Base-by-base conservation (phyloP, 1,284 basidiomycete species). In the Fomitopsis palustris region DNA sequence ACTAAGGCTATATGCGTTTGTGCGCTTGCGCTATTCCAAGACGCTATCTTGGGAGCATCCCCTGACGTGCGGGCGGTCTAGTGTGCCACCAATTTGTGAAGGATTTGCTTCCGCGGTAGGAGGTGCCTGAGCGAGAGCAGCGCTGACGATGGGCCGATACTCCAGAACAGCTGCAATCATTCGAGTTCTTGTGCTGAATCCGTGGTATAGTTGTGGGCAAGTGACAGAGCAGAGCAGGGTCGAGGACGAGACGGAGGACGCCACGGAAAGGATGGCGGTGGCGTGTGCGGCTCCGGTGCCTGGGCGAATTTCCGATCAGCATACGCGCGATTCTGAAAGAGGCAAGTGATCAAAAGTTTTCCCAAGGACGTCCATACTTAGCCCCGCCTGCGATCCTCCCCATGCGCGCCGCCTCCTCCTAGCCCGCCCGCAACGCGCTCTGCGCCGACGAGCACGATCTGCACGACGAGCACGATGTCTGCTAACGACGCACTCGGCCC, bases 311-410 rank as follows among this genome's bases (percentile, higher is more conserved):
- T 51, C 16, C 31, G 47, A 51, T 51, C 31, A 53, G 17, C 19
- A 21, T 53, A 23, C 53, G n/a, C 53, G 16, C 43, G 23, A 12
- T 27, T 10, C 43, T 45, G 12, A 27, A 23, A 41, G 23, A 41
- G 53, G 53, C 53, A 54, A 56, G 3, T 51, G 45, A 51, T 51
- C 5, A 56, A 45, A 35, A 47, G 19, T 49, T 56, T 51, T 51
- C 43, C 35, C 19, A 43, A 9, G n/a, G n/a, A 19, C 29, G 25
- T 19, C 42, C 29, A 27, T 33, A 41, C 31, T 33, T 41, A 47
- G 33, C 25, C 45, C 14, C 14, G 33, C 23, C 12, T 23, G 31
- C 47, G 31, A n/a, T 37, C 21, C n/a, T 27, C 29, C 25, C 25
- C 39, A 43, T 37, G 31, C 21, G n/a, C 31, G 12, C 47, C 17